Conservation (phyloP, 148 eudicot genomes). For the Rhododendron mucronatum region DNA sequence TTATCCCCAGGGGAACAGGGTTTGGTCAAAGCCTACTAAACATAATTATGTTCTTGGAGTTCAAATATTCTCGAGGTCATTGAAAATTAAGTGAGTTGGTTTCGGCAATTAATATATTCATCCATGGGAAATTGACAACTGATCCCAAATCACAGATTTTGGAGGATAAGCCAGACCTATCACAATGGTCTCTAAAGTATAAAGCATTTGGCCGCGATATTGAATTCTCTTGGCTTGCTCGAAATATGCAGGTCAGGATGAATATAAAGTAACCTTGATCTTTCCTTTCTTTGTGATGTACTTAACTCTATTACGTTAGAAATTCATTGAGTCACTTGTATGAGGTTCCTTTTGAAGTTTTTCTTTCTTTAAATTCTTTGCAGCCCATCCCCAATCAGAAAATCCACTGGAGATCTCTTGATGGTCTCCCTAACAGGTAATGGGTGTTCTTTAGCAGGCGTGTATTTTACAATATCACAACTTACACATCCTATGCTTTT, state of each 20-base stretch:
- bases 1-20: background rate
- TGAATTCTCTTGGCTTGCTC: constrained; percentile 95
- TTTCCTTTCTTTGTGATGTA: background rate
- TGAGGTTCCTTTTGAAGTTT: constrained; percentile 2
- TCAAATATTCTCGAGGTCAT: background rate
- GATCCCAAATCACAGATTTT: constrained; percentile 40
- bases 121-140: constrained; percentile 3
- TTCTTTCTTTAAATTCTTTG: constrained; percentile 8
- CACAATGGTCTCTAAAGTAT: constrained; percentile 83
- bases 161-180: constrained; percentile 82
- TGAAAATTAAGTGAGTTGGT: background rate
- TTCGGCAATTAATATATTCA: background rate
- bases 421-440: constrained; percentile 93
- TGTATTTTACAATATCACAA: background rate
- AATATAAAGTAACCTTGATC: background rate
- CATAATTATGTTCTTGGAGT: background rate
- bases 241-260: constrained; percentile 78
- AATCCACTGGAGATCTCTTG: constrained; percentile 94
- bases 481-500: background rate
- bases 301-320: background rate
- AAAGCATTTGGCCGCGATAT: constrained; percentile 86
- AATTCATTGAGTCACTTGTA: background rate
- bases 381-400: constrained; percentile 94
- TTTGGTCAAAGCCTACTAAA: background rate
- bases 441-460: background rate